Conservation (phyloP, 1,284 basidiomycete genomes). For the Gomphus bonarii region DNA sequence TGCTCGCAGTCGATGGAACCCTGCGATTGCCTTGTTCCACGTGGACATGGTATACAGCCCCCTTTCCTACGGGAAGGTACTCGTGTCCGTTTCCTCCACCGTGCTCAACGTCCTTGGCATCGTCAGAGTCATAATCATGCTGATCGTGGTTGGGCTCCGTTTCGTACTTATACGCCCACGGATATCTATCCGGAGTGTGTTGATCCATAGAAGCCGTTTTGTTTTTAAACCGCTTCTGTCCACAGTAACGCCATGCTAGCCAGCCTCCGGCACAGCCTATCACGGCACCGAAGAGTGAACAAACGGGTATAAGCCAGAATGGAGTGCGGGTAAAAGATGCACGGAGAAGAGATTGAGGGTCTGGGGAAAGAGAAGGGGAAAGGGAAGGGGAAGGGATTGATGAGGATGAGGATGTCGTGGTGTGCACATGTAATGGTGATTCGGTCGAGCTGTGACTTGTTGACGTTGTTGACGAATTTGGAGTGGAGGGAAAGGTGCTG, state of each 20-base stretch:
- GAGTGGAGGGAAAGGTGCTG: slow-evolving; percentile 2
- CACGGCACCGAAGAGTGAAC: slow-evolving; percentile 26
- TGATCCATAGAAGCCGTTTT: neutral
- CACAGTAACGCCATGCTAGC: neutral
- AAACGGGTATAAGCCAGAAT: slow-evolving; percentile 31
- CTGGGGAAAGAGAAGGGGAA: too few relatives aligned
- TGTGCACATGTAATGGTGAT: slow-evolving; percentile 18
- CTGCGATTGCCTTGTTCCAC: neutral
- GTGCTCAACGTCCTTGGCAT: slow-evolving; percentile 16
- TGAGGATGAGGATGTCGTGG: slow-evolving; percentile 28
- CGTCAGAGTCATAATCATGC: slow-evolving; percentile 7
- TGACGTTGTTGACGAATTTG: slow-evolving; percentile 1
- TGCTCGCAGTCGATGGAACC: neutral
- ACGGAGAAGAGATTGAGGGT: slow-evolving; percentile 17
- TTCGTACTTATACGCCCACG: neutral
- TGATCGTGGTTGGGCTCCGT: slow-evolving; percentile 15
- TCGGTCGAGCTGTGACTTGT: slow-evolving; percentile 1
- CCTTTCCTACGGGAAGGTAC: neutral
- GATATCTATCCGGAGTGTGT: neutral
- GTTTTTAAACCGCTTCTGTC: neutral
- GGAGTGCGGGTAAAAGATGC: slow-evolving; percentile 21
- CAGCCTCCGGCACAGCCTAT: slow-evolving; percentile 22
- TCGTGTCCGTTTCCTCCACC: slow-evolving; percentile 16
- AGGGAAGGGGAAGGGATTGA: slow-evolving; percentile 23
- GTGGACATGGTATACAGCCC: neutral